A percentile compares a stretch with the other conserved stretches of the same genome.
These are phyloP conservation scores for Camelina laxa DNA, from an alignment of 345 rosid genomes.

Conservation along the genomic window DNA sequence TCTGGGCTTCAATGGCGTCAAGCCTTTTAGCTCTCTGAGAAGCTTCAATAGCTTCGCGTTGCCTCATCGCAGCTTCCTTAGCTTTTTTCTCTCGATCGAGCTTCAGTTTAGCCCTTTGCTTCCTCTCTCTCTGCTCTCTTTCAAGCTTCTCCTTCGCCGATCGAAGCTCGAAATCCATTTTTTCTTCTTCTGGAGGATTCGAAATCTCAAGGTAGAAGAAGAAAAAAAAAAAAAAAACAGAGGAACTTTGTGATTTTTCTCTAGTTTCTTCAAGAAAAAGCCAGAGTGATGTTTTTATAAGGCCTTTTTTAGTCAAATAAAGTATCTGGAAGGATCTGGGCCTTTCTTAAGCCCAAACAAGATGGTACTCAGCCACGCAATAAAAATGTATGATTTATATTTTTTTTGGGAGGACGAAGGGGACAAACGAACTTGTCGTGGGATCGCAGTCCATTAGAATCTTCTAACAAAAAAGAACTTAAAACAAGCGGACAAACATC, in stretches of 20 bases:
- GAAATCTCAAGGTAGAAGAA: slow-evolving; percentile 17
- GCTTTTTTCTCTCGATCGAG: slow-evolving; percentile 74
- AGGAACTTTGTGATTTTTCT: slow-evolving; percentile 20
- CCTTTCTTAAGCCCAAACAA: slow-evolving; percentile 18
- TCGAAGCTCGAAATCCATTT: slow-evolving; percentile 92
- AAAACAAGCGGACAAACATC: no score
- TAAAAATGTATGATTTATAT: no score
- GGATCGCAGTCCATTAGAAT: no score
- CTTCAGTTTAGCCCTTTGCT: slow-evolving; percentile 69
- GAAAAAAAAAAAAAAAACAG: not conserved
- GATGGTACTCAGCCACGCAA: no score
- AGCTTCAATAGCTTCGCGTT: slow-evolving; percentile 90
- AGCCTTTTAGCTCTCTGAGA: slow-evolving; percentile 80
- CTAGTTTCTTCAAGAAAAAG: slow-evolving; percentile 34
- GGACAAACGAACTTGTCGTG: no score
- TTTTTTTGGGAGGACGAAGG: no score
- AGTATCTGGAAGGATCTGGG: slow-evolving; percentile 25
- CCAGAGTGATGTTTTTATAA: slow-evolving; percentile 6
- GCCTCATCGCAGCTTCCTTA: slow-evolving; percentile 68
- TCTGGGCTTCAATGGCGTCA: slow-evolving; percentile 77
- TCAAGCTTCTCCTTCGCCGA: slow-evolving; percentile 93
- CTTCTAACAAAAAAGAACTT: no score
- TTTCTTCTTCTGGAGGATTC: not conserved
- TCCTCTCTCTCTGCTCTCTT: slow-evolving; percentile 86
- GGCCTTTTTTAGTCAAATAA: not conserved